Conservation (phyloP, 306 rosid species). For the Trifolium repens region DNA sequence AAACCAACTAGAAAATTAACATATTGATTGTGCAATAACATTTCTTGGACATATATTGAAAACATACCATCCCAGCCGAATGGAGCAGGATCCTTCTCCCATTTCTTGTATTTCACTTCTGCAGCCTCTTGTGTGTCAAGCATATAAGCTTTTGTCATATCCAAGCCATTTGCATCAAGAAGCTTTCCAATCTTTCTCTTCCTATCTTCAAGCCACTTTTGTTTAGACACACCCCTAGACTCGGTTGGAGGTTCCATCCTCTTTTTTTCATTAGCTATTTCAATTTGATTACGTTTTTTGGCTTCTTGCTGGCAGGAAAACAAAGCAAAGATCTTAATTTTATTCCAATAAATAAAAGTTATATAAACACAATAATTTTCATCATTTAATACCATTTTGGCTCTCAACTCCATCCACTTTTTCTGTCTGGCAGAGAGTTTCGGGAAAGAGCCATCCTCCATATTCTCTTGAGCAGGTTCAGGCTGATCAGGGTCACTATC, state of each 20-base stretch:
- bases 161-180: conserved; percentile 94
- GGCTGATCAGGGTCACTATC: conserved; percentile 62
- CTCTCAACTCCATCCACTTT: conserved; percentile 82
- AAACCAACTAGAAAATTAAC: conserved; percentile 16
- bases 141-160: conserved; percentile 84
- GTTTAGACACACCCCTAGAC: conserved; percentile 94
- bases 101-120: conserved; percentile 84
- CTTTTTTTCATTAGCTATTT: conserved; percentile 90
- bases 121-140: conserved; percentile 95
- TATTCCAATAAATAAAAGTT: background rate
- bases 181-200: conserved; percentile 92
- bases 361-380: background rate
- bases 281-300: conserved; percentile 83
- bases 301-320: conserved; percentile 72
- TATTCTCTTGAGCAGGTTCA: conserved; percentile 46
- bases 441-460: conserved; percentile 45
- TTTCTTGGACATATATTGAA: conserved; percentile 10
- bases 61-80: conserved; percentile 93
- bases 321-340: conserved; percentile 8
- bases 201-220: conserved; percentile 96
- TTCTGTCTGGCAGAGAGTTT: conserved; percentile 78
- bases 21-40: conserved; percentile 1
- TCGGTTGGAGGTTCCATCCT: conserved; percentile 92
- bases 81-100: conserved; percentile 99
- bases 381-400: conserved; percentile 68